Percentiles rank a stretch among this genome's conserved stretches.
Evolutionary conservation across 345 rosid species (phyloP).

Genomic region (Corchorus capsularis): DNA sequence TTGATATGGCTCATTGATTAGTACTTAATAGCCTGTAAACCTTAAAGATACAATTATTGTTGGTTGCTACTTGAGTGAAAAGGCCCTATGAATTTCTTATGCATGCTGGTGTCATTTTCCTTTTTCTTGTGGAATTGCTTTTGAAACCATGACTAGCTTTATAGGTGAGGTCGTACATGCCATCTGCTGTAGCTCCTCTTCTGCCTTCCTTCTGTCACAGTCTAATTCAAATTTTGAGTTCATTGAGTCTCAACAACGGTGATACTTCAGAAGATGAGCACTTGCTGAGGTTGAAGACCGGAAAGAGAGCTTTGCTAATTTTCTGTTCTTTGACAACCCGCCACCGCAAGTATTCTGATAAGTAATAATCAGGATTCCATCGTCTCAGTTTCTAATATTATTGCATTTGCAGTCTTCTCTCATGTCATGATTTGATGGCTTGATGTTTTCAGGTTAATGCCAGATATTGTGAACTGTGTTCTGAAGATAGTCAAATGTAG

Average conservation of each 20-base stretch:
- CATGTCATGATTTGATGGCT: background rate
- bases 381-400: constrained; percentile 2
- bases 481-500: constrained; percentile 59
- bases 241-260: constrained; percentile 56
- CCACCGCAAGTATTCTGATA: constrained; percentile 81
- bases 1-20: background rate
- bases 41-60: background rate
- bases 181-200: constrained; percentile 62
- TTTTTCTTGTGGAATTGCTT: constrained; percentile 29
- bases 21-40: constrained; percentile 1
- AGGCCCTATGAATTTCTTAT: constrained; percentile 11
- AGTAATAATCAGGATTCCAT: constrained; percentile 41
- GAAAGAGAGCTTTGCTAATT: constrained; percentile 77
- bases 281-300: constrained; percentile 60
- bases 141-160: constrained; percentile 36
- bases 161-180: constrained; percentile 84
- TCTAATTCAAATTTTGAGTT: constrained; percentile 61
- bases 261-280: constrained; percentile 43
- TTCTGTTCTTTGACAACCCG: constrained; percentile 71
- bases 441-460: constrained; percentile 62
- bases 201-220: constrained; percentile 55
- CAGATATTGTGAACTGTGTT: constrained; percentile 62
- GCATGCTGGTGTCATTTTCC: constrained; percentile 23
- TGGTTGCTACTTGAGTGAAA: constrained; percentile 5
- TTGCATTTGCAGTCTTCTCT: constrained; percentile 1